Evolutionary conservation across 352 stramenopile genomes (phyloP), one percentile per base, ranked within the genome.

Genomic region (Globisporangium abappressorium): DNA sequence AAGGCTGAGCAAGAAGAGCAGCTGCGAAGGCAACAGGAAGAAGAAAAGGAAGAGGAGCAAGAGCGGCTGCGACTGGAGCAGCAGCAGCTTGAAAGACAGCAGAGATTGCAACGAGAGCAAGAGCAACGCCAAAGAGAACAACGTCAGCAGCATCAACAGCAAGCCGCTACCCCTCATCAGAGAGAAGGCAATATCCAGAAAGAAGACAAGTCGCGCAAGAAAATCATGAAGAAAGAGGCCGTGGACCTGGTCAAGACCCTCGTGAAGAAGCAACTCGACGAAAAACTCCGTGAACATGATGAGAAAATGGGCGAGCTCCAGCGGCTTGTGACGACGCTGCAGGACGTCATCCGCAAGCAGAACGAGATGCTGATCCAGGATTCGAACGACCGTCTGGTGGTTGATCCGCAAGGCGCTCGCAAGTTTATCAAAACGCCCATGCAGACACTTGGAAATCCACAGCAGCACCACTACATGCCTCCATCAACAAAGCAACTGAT

Each of bases 151-250:
- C 22, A 34, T 20, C 38, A 61, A 14, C 11, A 60, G 18, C 20
- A 60, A n/a, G 8, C 12, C 15, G 12, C 51, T 20, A 57, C 11
- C 24, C 0, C 12, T 30, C 51, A 36, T 24, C 24, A 57, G 24
- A 20, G 51, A 57, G 51, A 36, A 49, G 7, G n/a, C 24, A 43
- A 20, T 46, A 6, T 57, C 12, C 54, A 71, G 12, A 22, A 65
- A 69, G 57, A 70, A 57, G 62, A n/a, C 24, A 46, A 55, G 8
- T 15, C 24, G 4, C 18, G 66, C 5, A 77, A 77, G 54, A 85
- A 77, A 51, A 75, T 85, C 38, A 85, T 85, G 75, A 82, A 82
- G 59, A 81, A 78, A 70, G 73, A 85, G 36, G 78, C 75, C 0
- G 64, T 82, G 18, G 71, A 78, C 2, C 57, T 82, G 26, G 74